Evolutionary conservation across 345 rosid genomes (phyloP), one percentile per base, ranked within the genome.

Genomic region (Atalantia buxifolia): DNA sequence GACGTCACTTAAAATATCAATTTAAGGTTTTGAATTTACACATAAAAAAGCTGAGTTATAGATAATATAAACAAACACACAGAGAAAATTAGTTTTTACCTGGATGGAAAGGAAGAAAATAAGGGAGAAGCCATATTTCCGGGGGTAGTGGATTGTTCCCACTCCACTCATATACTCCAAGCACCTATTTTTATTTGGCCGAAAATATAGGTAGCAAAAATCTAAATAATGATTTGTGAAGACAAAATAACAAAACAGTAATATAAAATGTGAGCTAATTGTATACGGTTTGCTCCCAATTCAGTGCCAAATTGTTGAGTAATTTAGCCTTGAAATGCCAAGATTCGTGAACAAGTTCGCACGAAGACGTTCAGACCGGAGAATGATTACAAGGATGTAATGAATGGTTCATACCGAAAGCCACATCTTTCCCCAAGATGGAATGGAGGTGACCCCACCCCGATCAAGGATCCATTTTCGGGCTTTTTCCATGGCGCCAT

Each of bases 401-500:
- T 13, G 22, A 27, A 31, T 33, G 35, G 35, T 74, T 18, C 48
- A 35, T 84, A 92, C 93, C 4, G 96, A 86, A 36, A 93, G 89
- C 94, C 92, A 93, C 77, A 88, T 66, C 83, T 93, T 93, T 19
- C 96, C 98, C 98, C 96, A 93, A 1, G 96, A 87, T 0, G 98
- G 98, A 64, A 87, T 87, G 80, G 7, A 85, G 71, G 87, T 87
- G 38, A 78, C 88, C 7, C 98, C 96, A 55, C 93, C 96, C 65
- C 53, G 94, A 75, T 78, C 61, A 27, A 82, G 86, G 48, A 93
- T 88, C 98, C 98, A 93, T 13, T 81, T 63, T 38, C 91, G 82
- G 0, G 92, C 98, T 6, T 70, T 80, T 25, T 27, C 80, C 70
- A 88, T 81, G 16, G 86, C 85, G 4, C 89, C 87, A 45, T 83